Evolutionary conservation across 2,329 filamentous ascomycete species (phyloP).

Genomic region (Aspergillus udagawae): DNA sequence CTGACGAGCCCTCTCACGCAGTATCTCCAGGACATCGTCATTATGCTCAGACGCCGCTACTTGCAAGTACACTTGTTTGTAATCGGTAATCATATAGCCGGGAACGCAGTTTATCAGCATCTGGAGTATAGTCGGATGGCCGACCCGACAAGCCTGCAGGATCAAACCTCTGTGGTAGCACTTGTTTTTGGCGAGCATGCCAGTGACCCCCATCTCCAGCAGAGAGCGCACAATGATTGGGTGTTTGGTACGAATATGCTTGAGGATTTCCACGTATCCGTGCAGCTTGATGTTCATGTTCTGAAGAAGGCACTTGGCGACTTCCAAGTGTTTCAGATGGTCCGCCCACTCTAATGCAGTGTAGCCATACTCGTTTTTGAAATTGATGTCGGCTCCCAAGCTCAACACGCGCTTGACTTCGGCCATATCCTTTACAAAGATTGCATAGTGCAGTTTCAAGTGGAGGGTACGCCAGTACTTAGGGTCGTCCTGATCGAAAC

Average conservation of each 20-base stretch:
- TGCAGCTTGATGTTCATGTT: constrained; percentile 1
- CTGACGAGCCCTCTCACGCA: constrained; percentile 23
- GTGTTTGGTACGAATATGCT: constrained; percentile 5
- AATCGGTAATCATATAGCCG: constrained; percentile 18
- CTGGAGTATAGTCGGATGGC: constrained; percentile 1
- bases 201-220: constrained; percentile 12
- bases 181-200: constrained; percentile 2
- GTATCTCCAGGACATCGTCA: constrained; percentile 30
- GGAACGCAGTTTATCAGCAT: constrained; percentile 26
- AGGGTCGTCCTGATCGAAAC: background rate
- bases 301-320: constrained; percentile 7
- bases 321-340: constrained; percentile 1
- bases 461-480: background rate
- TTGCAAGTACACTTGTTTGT: constrained; percentile 20
- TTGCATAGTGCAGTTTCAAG: constrained; percentile 6
- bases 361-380: constrained; percentile 2
- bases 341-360: constrained; percentile 12
- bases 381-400: constrained; percentile 7
- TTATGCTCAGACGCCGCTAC: constrained; percentile 17
- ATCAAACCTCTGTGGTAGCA: constrained; percentile 4
- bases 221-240: constrained; percentile 7
- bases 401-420: constrained; percentile 5
- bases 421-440: constrained; percentile 2
- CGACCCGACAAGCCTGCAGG: constrained; percentile 7
- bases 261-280: constrained; percentile 7